Evolutionary conservation across 345 rosid genomes (phyloP).

Genomic region (Toxicodendron radicans): DNA sequence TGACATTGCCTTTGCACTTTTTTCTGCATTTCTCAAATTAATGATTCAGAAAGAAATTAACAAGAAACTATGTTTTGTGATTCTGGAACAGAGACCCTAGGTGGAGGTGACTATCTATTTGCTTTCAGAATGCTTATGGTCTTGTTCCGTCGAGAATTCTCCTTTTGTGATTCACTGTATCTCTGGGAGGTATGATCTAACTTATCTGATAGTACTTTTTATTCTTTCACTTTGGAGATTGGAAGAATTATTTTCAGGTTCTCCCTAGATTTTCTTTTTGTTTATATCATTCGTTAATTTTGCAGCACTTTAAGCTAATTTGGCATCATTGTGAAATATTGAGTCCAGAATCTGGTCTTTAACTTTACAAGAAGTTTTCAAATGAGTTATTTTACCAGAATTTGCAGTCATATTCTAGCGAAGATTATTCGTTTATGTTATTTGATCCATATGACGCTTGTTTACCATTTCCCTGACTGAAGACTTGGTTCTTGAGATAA

Average conservation of each 20-base stretch:
- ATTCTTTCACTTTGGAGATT: neutral
- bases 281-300: neutral
- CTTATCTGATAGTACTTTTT: constrained; percentile 7
- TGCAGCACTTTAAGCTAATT: neutral
- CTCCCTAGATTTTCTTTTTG: neutral
- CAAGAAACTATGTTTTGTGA: constrained; percentile 2
- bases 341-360: neutral
- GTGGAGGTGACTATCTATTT: constrained; percentile 96
- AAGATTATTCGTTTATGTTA: neutral
- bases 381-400: neutral
- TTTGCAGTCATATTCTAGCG: neutral
- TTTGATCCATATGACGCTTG: neutral
- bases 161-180: constrained; percentile 91
- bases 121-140: constrained; percentile 98
- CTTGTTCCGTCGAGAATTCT: constrained; percentile 91
- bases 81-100: constrained; percentile 67
- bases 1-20: constrained; percentile 3
- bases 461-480: neutral
- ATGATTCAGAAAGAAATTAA: constrained; percentile 1
- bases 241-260: neutral
- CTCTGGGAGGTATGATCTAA: constrained; percentile 86
- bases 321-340: too few relatives aligned
- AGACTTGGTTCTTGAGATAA: neutral
- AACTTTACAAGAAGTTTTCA: neutral
- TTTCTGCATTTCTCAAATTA: constrained; percentile 9